Percentiles rank a stretch among this genome's conserved stretches.
Evolutionary conservation across 148 eudicot species (phyloP).

Genomic region (Heliosperma pusillum): DNA sequence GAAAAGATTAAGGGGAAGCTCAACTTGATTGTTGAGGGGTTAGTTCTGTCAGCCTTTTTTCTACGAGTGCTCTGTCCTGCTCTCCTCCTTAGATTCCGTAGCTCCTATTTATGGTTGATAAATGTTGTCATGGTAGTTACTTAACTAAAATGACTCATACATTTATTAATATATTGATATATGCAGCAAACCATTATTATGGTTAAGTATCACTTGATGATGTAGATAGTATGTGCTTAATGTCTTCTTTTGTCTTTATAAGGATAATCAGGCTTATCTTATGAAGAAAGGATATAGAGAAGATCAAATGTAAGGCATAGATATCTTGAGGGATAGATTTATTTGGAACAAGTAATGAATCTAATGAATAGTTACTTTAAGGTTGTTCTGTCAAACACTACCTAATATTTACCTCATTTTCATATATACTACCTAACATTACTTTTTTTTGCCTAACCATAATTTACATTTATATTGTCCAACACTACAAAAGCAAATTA

Average conservation of each 20-base stretch:
- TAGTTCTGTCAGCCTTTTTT: slow-evolving; percentile 26
- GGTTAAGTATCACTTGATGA: background rate
- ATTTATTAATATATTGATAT: background rate
- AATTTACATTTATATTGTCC: no score
- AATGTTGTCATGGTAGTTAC: background rate
- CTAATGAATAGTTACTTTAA: no score
- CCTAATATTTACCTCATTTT: no score
- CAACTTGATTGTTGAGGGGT: slow-evolving; percentile 87
- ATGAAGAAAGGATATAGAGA: background rate
- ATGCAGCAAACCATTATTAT: background rate
- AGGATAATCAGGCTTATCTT: background rate
- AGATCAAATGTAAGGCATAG: background rate
- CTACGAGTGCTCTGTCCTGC: background rate
- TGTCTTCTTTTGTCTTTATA: background rate
- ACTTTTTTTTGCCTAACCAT: no score
- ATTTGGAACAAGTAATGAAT: background rate
- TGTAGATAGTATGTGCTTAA: background rate
- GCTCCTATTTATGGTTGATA: background rate
- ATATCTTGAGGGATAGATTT: background rate
- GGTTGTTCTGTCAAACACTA: no score
- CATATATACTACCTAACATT: no score
- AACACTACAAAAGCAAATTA: no score
- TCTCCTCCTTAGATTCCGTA: background rate
- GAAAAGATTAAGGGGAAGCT: slow-evolving; percentile 42
- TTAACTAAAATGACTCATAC: no score